These are phyloP conservation scores for Nematocida major DNA, from an alignment of 371 early-diverging fungal genomes.

Conservation along the genomic window DNA sequence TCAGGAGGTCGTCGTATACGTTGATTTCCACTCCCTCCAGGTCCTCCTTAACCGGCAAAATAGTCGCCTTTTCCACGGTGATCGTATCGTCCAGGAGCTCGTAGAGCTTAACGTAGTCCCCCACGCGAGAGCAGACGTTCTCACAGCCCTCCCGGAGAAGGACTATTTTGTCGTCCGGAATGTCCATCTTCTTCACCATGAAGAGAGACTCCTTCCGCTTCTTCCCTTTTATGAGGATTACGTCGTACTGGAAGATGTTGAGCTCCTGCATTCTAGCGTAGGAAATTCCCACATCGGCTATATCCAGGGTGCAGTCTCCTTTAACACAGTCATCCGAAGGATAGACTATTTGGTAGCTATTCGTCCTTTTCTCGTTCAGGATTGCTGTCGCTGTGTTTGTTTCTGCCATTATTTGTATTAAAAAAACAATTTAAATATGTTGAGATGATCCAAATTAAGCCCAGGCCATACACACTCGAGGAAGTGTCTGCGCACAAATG, in stretches of 20 bases:
- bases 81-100: constrained; percentile 77
- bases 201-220: constrained; percentile 89
- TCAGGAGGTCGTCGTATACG: constrained; percentile 74
- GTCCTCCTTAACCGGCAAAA: constrained; percentile 93
- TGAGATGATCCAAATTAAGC: neutral
- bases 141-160: constrained; percentile 76
- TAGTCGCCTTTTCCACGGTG: constrained; percentile 83
- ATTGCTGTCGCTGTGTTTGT: constrained; percentile 61
- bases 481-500: constrained; percentile 74
- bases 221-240: constrained; percentile 87
- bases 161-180: constrained; percentile 80
- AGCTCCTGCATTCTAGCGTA: constrained; percentile 46
- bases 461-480: constrained; percentile 51
- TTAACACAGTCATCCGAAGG: constrained; percentile 12
- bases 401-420: constrained; percentile 40
- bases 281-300: constrained; percentile 54
- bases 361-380: constrained; percentile 58
- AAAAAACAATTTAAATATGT: neutral
- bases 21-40: constrained; percentile 89
- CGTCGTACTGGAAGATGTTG: constrained; percentile 58
- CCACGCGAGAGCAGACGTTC: constrained; percentile 88
- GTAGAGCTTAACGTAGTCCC: constrained; percentile 91
- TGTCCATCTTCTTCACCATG: constrained; percentile 79
- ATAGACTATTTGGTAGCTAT: constrained; percentile 49
- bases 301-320: constrained; percentile 25